Base-by-base conservation (phyloP, 23 red algal genomes). In the Gracilaria vermiculophylla region DNA sequence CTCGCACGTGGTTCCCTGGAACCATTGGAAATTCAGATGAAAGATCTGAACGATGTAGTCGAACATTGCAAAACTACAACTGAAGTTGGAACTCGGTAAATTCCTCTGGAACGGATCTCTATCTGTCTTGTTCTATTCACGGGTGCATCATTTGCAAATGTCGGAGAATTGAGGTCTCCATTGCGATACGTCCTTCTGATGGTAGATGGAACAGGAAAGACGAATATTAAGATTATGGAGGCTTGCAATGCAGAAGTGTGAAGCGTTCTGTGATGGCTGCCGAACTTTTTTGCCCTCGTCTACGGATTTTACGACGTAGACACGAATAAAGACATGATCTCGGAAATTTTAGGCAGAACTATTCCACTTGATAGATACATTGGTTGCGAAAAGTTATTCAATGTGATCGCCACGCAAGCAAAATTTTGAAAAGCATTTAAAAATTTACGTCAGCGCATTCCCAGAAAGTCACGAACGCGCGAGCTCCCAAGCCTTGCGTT, bases 201-300 rank as follows among this genome's bases (percentile, higher is more conserved):
- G n/a, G n/a, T n/a, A n/a, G n/a, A n/a, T n/a, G n/a, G n/a, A n/a
- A n/a, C n/a, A n/a, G n/a, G 13, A 10, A 86, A 86, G 2, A 28
- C 35, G 40, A 85, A 85, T 41, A 47, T 69, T 16, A 54, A 55
- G 1, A 72, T 62, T 53, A 55, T 45, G 62, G 67, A 1, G 74
- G 60, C 41, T 51, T 24, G 3, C 15, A 14, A 2, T 86, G 41
- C 37, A 72, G 74, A 32, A 51, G 62, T 54, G 62, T 54, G 10
- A 86, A 62, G 20, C 41, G 62, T 35, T 86, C 81, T 5, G 61
- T 60, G 50, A 86, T 86, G 62, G 81, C 81, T 13, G 44, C 81
- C n/a, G 81, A 72, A 32, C 35, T n/a, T 86, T 28, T 64, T 57
- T 31, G 81, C 81, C 10, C 81, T 86, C 0, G 48, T 73, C 5